A percentile compares a stretch with the other conserved stretches of the same genome.
Conservation (phyloP, 2,329 filamentous ascomycete species). For the Scedosporium apiospermum region DNA sequence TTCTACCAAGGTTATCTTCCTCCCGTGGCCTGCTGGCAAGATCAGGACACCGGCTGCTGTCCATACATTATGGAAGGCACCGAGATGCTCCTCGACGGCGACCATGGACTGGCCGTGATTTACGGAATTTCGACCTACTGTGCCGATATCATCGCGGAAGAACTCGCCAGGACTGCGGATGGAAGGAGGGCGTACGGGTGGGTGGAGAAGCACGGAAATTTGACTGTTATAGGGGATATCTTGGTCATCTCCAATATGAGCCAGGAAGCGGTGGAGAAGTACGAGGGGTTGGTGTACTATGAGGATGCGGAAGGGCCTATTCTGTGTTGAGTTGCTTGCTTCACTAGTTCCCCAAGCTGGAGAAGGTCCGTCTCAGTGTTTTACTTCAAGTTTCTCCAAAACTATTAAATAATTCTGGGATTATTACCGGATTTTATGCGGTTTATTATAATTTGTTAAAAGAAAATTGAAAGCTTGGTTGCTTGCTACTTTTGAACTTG, state of each 20-base stretch:
- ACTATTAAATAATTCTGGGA: no score
- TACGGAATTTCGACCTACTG: constrained; percentile 14
- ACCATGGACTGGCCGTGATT: constrained; percentile 13
- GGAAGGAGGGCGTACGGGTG: constrained; percentile 16
- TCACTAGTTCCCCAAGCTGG: no score
- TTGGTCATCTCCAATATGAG: constrained; percentile 16
- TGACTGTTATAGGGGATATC: constrained; percentile 12
- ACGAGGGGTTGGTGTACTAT: constrained; percentile 1
- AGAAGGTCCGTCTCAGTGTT: no score
- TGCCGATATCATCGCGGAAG: constrained; percentile 14
- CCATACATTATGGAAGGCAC: constrained; percentile 11
- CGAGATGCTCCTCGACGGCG: constrained; percentile 13
- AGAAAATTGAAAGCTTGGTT: no score
- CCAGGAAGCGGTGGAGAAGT: constrained; percentile 9
- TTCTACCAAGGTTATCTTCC: constrained; percentile 14
- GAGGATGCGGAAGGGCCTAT: background rate
- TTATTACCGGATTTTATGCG: no score
- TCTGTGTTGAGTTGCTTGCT: background rate
- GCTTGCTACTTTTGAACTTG: no score
- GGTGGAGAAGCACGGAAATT: constrained; percentile 12
- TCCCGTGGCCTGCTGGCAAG: constrained; percentile 18
- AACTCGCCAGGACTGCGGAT: constrained; percentile 12
- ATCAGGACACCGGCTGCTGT: constrained; percentile 13
- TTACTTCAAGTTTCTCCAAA: no score
- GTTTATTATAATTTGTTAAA: no score